Base-by-base conservation (phyloP, 1,139 yeast genomes). In the Arxiozyma bovina region DNA sequence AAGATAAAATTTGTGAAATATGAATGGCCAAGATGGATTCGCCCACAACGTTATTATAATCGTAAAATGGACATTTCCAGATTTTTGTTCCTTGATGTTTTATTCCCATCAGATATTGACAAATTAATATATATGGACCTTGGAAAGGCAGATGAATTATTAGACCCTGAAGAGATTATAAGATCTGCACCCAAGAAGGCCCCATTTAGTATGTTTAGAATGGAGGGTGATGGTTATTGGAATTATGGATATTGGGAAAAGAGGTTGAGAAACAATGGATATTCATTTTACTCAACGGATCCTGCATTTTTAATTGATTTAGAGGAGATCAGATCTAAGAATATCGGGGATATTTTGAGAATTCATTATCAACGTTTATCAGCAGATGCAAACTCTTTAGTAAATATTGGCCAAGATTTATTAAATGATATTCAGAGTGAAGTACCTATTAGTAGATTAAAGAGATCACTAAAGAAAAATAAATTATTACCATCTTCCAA, bases 201-300 rank as follows among this genome's bases (percentile, higher is more conserved):
- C 7, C 55, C 64, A 18, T 60, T 63, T 23, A 53, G 58, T 18
- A 48, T 64, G 56, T 55, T 58, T 27, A 96, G 87, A 61, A 87
- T 85, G 84, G 91, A 85, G 63, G 96, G 94, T 0, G 86, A 78
- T 67, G 74, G 96, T 55, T 93, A 93, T 72, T 93, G 99, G 99
- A 85, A 89, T 64, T 80, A 81, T 59, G 98, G 98, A 0, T 93
- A 89, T 68, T 93, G 99, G 99, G 73, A 80, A 55, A 76, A 76
- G 4, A 78, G 80, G 34, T 72, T 91, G 47, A 77, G 79, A 42
- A 82, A 79, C 42, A 78, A 80, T 34, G 70, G 72, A 1, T 71
- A 74, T 45, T 78, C 78, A 58, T 93, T 93, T 66, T 96, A 89
- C 68, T 87, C 89, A 58, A 84, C 95, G 69, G 64, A 69, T 1